phyloP scores from a whole-genome alignment of 352 stramenopile species.

The Phytophthora citricola region DNA sequence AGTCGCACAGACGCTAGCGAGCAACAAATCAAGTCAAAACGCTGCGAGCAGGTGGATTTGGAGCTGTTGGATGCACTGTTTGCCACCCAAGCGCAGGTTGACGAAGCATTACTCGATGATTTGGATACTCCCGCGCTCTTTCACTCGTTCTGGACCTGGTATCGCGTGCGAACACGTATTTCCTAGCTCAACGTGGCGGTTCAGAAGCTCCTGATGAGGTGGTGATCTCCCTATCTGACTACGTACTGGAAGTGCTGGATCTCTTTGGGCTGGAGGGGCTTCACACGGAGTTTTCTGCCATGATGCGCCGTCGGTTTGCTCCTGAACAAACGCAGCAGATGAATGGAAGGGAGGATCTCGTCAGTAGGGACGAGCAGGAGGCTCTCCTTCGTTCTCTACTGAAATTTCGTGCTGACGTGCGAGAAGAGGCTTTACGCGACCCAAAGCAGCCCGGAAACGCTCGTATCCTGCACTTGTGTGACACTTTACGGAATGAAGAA shows the following conservation, averaged over 20 bases:
- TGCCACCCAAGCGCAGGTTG: constrained; percentile 56
- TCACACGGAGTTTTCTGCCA: constrained; percentile 55
- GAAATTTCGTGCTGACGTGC: constrained; percentile 68
- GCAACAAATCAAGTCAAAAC: constrained; percentile 39
- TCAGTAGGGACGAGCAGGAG: constrained; percentile 38
- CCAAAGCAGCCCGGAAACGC: constrained; percentile 45
- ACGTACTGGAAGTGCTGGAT: constrained; percentile 73
- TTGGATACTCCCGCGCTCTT: constrained; percentile 88
- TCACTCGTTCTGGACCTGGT: constrained; percentile 75
- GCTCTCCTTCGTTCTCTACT: constrained; percentile 58
- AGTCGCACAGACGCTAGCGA: neutral
- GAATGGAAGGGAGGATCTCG: constrained; percentile 1
- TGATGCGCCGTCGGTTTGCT: constrained; percentile 40
- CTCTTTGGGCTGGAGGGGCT: constrained; percentile 73
- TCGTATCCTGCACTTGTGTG: constrained; percentile 65
- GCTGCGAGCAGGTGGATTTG: constrained; percentile 63
- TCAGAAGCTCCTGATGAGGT: constrained; percentile 58
- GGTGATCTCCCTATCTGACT: constrained; percentile 56
- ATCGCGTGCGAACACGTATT: constrained; percentile 62
- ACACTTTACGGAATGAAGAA: constrained; percentile 64
- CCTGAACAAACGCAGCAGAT: constrained; percentile 21
- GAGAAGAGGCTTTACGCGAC: constrained; percentile 62
- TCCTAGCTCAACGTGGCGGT: constrained; percentile 43
- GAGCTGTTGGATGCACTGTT: constrained; percentile 63
- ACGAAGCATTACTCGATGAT: constrained; percentile 80